These are phyloP conservation scores for Gastrodia elata DNA, from an alignment of 106 monocot genomes.

Conservation along the genomic window DNA sequence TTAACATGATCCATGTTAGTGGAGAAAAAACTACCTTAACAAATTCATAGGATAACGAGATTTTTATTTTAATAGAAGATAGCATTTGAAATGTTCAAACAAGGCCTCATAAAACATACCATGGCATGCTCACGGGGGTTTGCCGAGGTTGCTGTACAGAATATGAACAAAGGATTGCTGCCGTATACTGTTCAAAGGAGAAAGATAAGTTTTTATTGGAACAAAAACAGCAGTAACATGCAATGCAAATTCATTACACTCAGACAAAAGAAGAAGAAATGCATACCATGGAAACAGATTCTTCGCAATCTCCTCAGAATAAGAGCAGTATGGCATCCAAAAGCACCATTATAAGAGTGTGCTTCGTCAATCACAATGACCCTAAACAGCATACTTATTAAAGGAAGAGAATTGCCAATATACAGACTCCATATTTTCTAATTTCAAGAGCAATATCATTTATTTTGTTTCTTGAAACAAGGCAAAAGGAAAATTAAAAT, in stretches of 20 bases:
- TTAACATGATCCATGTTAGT: neutral
- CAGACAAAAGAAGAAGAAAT: neutral
- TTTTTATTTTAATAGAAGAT: neutral
- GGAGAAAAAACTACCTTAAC: neutral
- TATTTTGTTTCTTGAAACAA: neutral
- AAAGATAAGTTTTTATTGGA: neutral
- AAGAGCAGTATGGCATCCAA: conserved; percentile 88
- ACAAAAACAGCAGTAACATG: neutral
- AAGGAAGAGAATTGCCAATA: conserved; percentile 3
- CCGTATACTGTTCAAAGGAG: conserved; percentile 58
- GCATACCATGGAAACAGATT: conserved; percentile 73
- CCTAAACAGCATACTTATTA: conserved; percentile 27
- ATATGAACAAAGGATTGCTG: conserved; percentile 71
- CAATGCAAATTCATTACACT: neutral
- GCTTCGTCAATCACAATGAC: conserved; percentile 88
- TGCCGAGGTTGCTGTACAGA: conserved; percentile 91
- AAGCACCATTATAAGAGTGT: conserved; percentile 89
- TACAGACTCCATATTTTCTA: neutral
- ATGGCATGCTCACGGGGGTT: conserved; percentile 90
- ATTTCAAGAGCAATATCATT: neutral
- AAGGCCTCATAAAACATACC: conserved; percentile 36
- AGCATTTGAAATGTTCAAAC: neutral
- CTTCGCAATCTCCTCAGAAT: conserved; percentile 67
- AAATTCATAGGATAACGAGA: neutral
- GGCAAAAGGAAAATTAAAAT: neutral